Base-by-base conservation (phyloP, 192 early-diverging fungal species). In the Chytriomyces sp. region DNA sequence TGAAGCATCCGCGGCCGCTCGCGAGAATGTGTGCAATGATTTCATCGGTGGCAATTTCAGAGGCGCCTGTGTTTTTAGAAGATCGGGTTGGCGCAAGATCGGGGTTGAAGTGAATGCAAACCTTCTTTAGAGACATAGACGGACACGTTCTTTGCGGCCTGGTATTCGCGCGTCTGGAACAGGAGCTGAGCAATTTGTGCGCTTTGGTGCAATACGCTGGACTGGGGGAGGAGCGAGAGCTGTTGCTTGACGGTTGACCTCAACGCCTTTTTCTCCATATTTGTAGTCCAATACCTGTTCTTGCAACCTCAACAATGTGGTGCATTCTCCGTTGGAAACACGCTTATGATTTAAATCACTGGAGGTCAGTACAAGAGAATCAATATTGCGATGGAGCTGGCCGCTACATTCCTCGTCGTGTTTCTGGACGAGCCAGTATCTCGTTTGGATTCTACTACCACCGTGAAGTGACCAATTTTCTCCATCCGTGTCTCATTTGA, bases 111-210 rank as follows among this genome's bases (percentile, higher is more conserved):
- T 14, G 44, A 14, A n/a, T 49, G 44, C 17, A n/a, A n/a, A 58
- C 56, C 56, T 58, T 58, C 19, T 64, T 64, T 64, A 2, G 62
- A 64, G 0, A 73, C 34, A 37, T 63, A 73, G 30, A 73, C 38
- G 3, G 54, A 58, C 26, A 71, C 37, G 22, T 14, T 32, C 34
- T 31, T 14, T 14, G 69, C 69, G n/a, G 31, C 4, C 36, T 59
- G 56, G 69, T 59, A 71, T 8, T 22, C 57, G 4, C 33, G 55
- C 12, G 26, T n/a, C 5, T 12, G 22, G 12, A 71, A 40, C n/a
- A 71, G 56, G 22, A 10, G 40, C 12, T 17, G 22, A 1, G 62
- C 49, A n/a, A 64, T 64, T n/a, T n/a, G 37, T 7, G 37, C 22
- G 39, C 19, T 25, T 30, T 64, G 62, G 3, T 22, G 8, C 14